Percentiles rank a stretch among this genome's conserved stretches.
These are phyloP conservation scores for Nissolia schottii DNA, from an alignment of 306 rosid genomes.

Conservation along the genomic window DNA sequence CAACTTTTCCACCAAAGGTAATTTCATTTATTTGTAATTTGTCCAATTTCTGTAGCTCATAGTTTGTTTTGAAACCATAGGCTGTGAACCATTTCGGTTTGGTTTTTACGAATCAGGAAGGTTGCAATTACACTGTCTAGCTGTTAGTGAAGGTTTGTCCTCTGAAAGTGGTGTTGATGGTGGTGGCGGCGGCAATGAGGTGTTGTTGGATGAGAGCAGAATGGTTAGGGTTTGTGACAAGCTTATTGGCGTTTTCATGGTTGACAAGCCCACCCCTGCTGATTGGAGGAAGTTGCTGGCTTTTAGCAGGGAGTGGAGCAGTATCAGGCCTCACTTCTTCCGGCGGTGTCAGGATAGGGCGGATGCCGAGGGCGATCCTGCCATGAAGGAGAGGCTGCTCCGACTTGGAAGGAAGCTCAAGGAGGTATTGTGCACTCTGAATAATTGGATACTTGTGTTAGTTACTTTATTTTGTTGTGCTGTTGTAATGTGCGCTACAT, in stretches of 20 bases:
- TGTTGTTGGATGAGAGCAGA: conserved; percentile 38
- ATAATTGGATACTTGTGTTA: not conserved
- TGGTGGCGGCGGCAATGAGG: not conserved
- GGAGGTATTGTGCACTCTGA: conserved; percentile 44
- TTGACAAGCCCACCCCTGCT: conserved; percentile 77
- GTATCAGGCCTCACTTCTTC: conserved; percentile 73
- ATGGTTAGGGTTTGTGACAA: conserved; percentile 72
- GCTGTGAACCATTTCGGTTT: not conserved
- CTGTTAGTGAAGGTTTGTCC: conserved; percentile 21
- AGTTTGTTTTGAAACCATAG: not conserved
- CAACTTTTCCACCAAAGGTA: conserved; percentile 21
- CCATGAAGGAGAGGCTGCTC: conserved; percentile 67
- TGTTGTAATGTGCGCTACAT: not conserved
- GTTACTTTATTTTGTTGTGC: not conserved
- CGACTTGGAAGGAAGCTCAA: conserved; percentile 79
- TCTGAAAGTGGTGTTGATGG: conserved; percentile 6
- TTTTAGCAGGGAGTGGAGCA: conserved; percentile 78
- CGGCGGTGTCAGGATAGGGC: conserved; percentile 56
- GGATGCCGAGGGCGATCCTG: conserved; percentile 45
- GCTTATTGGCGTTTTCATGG: conserved; percentile 84
- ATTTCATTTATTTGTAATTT: not conserved
- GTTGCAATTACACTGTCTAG: conserved; percentile 15
- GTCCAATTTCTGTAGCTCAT: not conserved
- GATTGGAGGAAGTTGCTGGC: conserved; percentile 88
- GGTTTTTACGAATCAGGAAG: conserved; percentile 1